A percentile compares a stretch with the other conserved stretches of the same genome.
Evolutionary conservation across 2,329 filamentous ascomycete genomes (phyloP).

Genomic region (Fusarium mexicanum): DNA sequence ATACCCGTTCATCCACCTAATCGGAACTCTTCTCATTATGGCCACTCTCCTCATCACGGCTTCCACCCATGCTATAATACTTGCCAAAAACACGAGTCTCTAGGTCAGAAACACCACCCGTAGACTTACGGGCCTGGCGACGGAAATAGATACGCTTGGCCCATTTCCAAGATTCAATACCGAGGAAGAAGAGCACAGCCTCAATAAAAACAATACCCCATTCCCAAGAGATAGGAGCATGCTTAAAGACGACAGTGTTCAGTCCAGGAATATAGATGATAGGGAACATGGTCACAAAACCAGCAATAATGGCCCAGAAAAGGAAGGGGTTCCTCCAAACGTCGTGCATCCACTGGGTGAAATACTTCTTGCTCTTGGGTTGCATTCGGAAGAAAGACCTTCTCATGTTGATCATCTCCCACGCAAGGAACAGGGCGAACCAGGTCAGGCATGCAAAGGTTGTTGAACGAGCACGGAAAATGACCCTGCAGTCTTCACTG

Average conservation of each 20-base stretch:
- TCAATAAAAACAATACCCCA: slow-evolving; percentile 68
- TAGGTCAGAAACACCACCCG: slow-evolving; percentile 38
- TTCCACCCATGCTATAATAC: slow-evolving; percentile 42
- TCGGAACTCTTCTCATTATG: slow-evolving; percentile 1
- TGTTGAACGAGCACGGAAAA: slow-evolving; percentile 76
- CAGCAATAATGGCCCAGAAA: slow-evolving; percentile 66
- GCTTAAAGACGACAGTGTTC: slow-evolving; percentile 66
- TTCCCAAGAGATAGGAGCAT: slow-evolving; percentile 67
- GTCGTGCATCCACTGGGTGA: slow-evolving; percentile 72
- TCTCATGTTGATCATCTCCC: slow-evolving; percentile 78
- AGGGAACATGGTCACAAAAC: slow-evolving; percentile 58
- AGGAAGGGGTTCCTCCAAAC: slow-evolving; percentile 77
- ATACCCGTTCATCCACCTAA: not conserved
- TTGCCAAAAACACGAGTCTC: slow-evolving; percentile 48
- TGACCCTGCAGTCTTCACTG: slow-evolving; percentile 62
- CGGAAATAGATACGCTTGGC: slow-evolving; percentile 59
- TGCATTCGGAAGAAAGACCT: slow-evolving; percentile 79
- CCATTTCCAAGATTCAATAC: slow-evolving; percentile 68
- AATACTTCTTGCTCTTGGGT: slow-evolving; percentile 66
- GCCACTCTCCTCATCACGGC: slow-evolving; percentile 33
- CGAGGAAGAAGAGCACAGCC: slow-evolving; percentile 65
- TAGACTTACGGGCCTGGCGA: slow-evolving; percentile 42
- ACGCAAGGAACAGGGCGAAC: slow-evolving; percentile 78
- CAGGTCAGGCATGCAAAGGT: slow-evolving; percentile 78
- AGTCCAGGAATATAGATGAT: slow-evolving; percentile 67